phyloP scores from a whole-genome alignment of 2,329 filamentous ascomycete species.

The Stemphylium beticola region DNA sequence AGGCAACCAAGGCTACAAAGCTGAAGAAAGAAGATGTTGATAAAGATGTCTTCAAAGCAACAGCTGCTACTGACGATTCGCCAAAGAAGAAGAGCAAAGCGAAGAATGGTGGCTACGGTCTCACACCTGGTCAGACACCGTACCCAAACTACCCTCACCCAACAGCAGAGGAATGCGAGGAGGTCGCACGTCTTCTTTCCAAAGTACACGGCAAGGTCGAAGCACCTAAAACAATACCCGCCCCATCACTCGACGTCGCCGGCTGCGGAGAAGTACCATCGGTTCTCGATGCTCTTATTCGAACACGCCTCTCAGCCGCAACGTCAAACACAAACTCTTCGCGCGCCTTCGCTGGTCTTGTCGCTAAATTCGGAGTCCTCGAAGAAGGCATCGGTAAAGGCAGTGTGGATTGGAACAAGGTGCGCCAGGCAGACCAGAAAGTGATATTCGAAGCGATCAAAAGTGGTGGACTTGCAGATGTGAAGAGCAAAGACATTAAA shows the following conservation, averaged over 20 bases:
- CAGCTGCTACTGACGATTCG: constrained; percentile 33
- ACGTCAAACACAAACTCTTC: constrained; percentile 68
- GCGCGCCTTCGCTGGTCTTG: constrained; percentile 69
- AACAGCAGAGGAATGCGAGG: constrained; percentile 70
- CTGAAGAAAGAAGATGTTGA: constrained; percentile 30
- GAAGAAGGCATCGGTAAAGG: constrained; percentile 69
- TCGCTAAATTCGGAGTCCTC: constrained; percentile 67
- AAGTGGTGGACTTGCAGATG: constrained; percentile 71
- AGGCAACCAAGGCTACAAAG: constrained; percentile 26
- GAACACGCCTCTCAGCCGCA: constrained; percentile 67
- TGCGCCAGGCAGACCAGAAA: constrained; percentile 63
- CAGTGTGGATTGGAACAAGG: constrained; percentile 77
- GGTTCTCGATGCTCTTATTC: constrained; percentile 68
- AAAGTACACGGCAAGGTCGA: constrained; percentile 69
- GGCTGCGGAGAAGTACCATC: constrained; percentile 73
- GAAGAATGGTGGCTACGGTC: constrained; percentile 52
- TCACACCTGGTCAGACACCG: constrained; percentile 62
- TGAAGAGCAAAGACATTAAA: constrained; percentile 76
- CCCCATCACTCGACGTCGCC: constrained; percentile 72
- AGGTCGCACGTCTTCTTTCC: constrained; percentile 70
- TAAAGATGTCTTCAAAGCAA: constrained; percentile 35
- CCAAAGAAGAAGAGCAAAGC: constrained; percentile 44
- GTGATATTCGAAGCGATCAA: constrained; percentile 74
- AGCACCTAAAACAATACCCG: constrained; percentile 70
- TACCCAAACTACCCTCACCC: constrained; percentile 72